These are phyloP conservation scores for Pythium rhizo-oryzae DNA, from an alignment of 352 stramenopile genomes.

Conservation along the genomic window DNA sequence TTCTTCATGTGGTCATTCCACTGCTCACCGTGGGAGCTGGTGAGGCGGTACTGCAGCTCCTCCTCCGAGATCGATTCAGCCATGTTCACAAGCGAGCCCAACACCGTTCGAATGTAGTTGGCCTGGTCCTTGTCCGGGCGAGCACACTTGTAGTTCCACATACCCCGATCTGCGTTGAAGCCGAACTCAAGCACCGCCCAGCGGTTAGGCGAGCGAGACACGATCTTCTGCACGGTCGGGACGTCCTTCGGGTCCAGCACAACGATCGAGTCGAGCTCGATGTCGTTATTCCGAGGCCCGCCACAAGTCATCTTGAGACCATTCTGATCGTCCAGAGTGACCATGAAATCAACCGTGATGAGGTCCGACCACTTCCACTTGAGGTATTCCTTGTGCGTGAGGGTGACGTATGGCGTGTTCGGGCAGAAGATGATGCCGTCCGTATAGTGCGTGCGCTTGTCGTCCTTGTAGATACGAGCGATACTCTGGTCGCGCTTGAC, in stretches of 20 bases:
- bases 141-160: slow-evolving; percentile 91
- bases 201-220: slow-evolving; percentile 57
- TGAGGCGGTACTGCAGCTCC: slow-evolving; percentile 89
- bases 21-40: slow-evolving; percentile 65
- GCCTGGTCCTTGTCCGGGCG: slow-evolving; percentile 88
- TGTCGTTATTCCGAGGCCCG: slow-evolving; percentile 71
- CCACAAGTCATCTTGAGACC: slow-evolving; percentile 69
- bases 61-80: slow-evolving; percentile 90
- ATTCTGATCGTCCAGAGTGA: slow-evolving; percentile 59
- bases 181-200: slow-evolving; percentile 84
- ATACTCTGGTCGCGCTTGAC: slow-evolving; percentile 79
- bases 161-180: slow-evolving; percentile 85
- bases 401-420: slow-evolving; percentile 81
- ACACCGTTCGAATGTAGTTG: slow-evolving; percentile 92
- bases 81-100: slow-evolving; percentile 91
- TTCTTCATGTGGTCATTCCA: slow-evolving; percentile 87
- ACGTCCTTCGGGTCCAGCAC: slow-evolving; percentile 79
- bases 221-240: slow-evolving; percentile 65
- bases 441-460: slow-evolving; percentile 87
- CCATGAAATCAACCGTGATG: slow-evolving; percentile 89
- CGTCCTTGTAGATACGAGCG: slow-evolving; percentile 78
- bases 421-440: slow-evolving; percentile 91
- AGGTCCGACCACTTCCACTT: slow-evolving; percentile 94
- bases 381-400: slow-evolving; percentile 88
- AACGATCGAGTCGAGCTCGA: slow-evolving; percentile 86